Evolutionary conservation across 768 basidiomycete genomes (phyloP), one percentile per base, ranked within the genome.

Genomic region (Tylopilus cervinicoccineus): DNA sequence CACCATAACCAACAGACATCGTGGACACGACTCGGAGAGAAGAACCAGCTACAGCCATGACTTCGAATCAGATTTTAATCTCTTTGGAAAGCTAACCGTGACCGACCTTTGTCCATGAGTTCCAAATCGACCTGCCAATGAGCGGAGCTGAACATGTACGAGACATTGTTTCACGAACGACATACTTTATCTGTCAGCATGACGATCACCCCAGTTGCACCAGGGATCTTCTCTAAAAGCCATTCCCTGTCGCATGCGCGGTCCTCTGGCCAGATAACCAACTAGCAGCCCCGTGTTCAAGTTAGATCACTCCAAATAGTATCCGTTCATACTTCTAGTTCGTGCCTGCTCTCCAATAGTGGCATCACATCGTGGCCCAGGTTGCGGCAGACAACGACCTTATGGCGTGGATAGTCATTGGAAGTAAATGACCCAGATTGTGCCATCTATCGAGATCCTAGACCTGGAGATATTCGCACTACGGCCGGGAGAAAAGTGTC

Each of bases 1-100:
- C 50, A 88, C 90, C 88, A 60, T 85, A 88, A 38, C 91, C 92
- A 17, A 93, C 91, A 16, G 90, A 92, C 83, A 95, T 88, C 0
- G 94, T 96, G 1, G 93, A 95, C 3, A 96, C 78, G n/a, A 89
- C 84, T 37, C 78, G 80, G 9, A 99, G 74, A 41, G 65, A 72
- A 0, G 85, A 72, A 4, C 93, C 92, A 53, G 91, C 91, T 86
- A 55, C 3, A 38, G 39, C 24, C n/a, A 5, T 14, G n/a, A 49
- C 11, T 34, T 37, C 13, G 20, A 43, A 14, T 50, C 17, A 38
- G 22, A 29, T n/a, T 26, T 28, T 5, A 20, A 56, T 14, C 45
- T 45, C 38, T 20, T 16, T 17, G 20, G 19, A 42, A 19, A 19
- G 29, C n/a, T 27, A 6, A 32, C 41, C 9, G 6, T 38, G 27